Evolutionary conservation across 352 stramenopile genomes (phyloP).

Genomic region (Globisporangium iwayamae): DNA sequence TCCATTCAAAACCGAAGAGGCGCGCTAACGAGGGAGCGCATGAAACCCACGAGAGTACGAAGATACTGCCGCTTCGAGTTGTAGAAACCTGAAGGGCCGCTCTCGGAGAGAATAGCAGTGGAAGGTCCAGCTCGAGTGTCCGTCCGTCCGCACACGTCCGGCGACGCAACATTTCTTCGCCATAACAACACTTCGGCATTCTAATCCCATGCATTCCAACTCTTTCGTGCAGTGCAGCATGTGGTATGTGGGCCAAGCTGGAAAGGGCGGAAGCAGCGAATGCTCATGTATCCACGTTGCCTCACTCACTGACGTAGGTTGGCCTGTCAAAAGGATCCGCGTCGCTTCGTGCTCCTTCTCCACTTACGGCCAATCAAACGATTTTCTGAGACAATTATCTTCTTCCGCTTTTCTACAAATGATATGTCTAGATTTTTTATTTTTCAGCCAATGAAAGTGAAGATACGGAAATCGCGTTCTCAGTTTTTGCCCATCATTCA

Average conservation of each 20-base stretch:
- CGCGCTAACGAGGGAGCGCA: not conserved
- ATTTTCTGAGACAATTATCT: not conserved
- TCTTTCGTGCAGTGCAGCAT: no score
- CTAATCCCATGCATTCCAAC: no score
- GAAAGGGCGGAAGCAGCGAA: not conserved
- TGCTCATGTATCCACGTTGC: not conserved
- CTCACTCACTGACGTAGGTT: not conserved
- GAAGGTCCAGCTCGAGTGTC: not conserved
- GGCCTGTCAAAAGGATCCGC: not conserved
- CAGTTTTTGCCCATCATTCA: slow-evolving; percentile 1
- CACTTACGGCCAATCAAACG: slow-evolving; percentile 8
- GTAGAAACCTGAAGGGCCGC: not conserved
- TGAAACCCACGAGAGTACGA: not conserved
- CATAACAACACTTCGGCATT: no score
- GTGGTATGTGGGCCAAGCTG: not conserved
- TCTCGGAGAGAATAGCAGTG: not conserved
- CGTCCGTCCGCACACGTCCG: not conserved
- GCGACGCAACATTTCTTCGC: not conserved
- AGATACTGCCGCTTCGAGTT: not conserved
- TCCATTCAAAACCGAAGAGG: not conserved
- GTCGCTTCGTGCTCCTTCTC: slow-evolving; percentile 5
- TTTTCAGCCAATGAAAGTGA: no score
- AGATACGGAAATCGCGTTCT: not conserved
- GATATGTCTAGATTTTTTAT: no score
- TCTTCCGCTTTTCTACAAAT: no score